Evolutionary conservation across 2,329 filamentous ascomycete genomes (phyloP).

Genomic region (Aulographum hederae): DNA sequence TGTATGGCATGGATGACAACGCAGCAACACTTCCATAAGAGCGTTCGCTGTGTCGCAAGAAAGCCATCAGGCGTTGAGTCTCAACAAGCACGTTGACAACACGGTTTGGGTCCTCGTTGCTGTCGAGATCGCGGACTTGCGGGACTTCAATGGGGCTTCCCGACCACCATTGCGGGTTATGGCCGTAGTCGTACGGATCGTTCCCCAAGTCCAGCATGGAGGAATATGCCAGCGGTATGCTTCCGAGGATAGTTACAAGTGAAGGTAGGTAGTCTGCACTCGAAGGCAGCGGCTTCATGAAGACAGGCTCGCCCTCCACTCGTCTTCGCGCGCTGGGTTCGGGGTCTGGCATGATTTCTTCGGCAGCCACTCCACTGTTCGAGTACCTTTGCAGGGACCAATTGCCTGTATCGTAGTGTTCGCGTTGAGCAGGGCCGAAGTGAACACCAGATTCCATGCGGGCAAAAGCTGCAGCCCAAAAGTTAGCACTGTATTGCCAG

Average conservation of each 20-base stretch:
- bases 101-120: constrained; percentile 13
- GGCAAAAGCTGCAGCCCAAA: constrained; percentile 1
- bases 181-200: constrained; percentile 31
- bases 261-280: constrained; percentile 35
- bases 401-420: constrained; percentile 8
- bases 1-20: too few relatives aligned
- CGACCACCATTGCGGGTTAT: constrained; percentile 43
- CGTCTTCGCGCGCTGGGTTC: constrained; percentile 30
- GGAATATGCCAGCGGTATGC: constrained; percentile 38
- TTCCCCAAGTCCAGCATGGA: too few relatives aligned
- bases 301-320: constrained; percentile 30
- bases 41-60: constrained; percentile 37
- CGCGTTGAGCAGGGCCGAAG: constrained; percentile 4
- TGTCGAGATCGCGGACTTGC: constrained; percentile 11
- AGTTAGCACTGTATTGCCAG: background rate
- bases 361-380: constrained; percentile 23
- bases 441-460: too few relatives aligned
- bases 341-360: constrained; percentile 37
- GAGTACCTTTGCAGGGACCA: constrained; percentile 38
- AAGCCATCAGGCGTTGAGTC: constrained; percentile 42
- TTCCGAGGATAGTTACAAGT: constrained; percentile 42
- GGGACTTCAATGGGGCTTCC: constrained; percentile 30
- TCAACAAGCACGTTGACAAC: constrained; percentile 34
- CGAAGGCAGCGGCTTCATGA: constrained; percentile 37
- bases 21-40: constrained; percentile 38